Evolutionary conservation across 2,329 filamentous ascomycete species (phyloP), one percentile per base, ranked within the genome.

Genomic region (Claviceps sp.): DNA sequence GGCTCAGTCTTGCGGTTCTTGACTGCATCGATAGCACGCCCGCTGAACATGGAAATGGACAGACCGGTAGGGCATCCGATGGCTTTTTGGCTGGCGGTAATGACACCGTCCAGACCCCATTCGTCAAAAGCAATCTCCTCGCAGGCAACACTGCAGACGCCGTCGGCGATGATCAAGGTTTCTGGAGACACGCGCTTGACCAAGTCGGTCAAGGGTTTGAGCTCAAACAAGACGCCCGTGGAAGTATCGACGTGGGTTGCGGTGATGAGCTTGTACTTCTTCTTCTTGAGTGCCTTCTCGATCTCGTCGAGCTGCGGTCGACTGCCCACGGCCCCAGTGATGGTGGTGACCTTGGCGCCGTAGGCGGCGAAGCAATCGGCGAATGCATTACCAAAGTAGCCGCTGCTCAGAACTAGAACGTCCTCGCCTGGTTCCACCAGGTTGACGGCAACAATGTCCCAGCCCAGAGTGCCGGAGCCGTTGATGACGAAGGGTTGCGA

Each of bases 211-310:
- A 98, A 74, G 52, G 82, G 75, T 75, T 94, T 85, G 61, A 97
- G 80, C 67, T 97, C 90, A 64, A 86, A 95, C 48, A 98, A 74
- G 26, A 98, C 93, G 59, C 93, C 93, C 39, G 93, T 98, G 4
- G 90, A 96, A 23, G 93, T 98, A 66, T 98, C 93, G 56, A 96
- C 91, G 67, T 98, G 93, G 11, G 93, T 98, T 57, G 97, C 85
- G 43, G 91, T 97, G 62, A 98, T 71, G 56, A 91, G 68, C 78
- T 97, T 97, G 78, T 95, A 97, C 63, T 86, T 82, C 76, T 93
- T 95, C 74, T 88, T 81, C 68, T 84, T 85, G 58, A 98, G 75
- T 3, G 90, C 89, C 69, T 85, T 80, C 72, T 97, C 91, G 55
- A 98, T 83, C 67, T 95, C 87, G 50, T 84, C 78, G 39, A 95